Conservation (phyloP, 306 rosid species). For the Carpinus viminea region DNA sequence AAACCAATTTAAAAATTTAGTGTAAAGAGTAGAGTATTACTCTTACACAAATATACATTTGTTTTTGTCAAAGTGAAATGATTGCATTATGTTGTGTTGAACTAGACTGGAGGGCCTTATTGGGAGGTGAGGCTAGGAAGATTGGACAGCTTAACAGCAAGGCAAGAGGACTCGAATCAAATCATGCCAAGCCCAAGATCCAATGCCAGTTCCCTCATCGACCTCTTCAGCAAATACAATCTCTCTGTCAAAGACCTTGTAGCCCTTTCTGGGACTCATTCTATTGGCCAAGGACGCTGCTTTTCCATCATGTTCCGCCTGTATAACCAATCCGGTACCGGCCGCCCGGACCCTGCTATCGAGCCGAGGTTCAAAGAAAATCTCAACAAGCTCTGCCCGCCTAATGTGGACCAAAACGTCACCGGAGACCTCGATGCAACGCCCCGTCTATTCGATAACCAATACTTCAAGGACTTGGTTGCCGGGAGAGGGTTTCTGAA, state of each 20-base stretch:
- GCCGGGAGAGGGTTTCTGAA: slow-evolving; percentile 76
- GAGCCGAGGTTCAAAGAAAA: slow-evolving; percentile 49
- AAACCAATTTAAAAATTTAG: too few relatives aligned
- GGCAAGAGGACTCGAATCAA: slow-evolving; percentile 60
- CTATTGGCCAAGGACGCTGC: slow-evolving; percentile 79
- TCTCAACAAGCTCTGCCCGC: slow-evolving; percentile 61
- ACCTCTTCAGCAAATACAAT: slow-evolving; percentile 49
- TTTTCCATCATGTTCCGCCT: slow-evolving; percentile 90
- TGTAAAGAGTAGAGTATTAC: too few relatives aligned
- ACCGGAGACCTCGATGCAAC: slow-evolving; percentile 81
- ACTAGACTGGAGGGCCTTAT: slow-evolving; percentile 84
- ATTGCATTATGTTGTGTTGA: background rate
- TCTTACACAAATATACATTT: background rate
- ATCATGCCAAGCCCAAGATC: slow-evolving; percentile 95
- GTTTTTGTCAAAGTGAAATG: background rate
- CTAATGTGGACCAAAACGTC: slow-evolving; percentile 61
- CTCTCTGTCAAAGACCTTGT: slow-evolving; percentile 65
- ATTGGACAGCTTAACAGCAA: slow-evolving; percentile 73
- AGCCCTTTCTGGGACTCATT: slow-evolving; percentile 89
- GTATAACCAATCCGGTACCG: slow-evolving; percentile 79
- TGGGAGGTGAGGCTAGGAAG: slow-evolving; percentile 87
- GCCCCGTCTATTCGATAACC: slow-evolving; percentile 72
- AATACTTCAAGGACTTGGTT: slow-evolving; percentile 85
- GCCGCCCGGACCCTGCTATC: slow-evolving; percentile 70
- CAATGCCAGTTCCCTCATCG: slow-evolving; percentile 63